Conservation (phyloP, 176 grass and related monocot genomes). For the Rhynchospora tenuis region DNA sequence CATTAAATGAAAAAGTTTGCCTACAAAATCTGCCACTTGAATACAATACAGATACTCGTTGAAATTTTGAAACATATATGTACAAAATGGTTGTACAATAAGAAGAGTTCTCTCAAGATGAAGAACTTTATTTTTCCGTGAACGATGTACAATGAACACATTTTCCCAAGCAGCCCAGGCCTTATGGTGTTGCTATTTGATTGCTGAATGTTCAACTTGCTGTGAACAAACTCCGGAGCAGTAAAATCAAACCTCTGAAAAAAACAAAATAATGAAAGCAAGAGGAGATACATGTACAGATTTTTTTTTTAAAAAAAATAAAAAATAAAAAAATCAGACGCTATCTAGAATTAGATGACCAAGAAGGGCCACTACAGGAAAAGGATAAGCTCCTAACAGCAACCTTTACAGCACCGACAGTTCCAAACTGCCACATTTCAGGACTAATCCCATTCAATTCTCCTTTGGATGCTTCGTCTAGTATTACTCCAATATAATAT, state of each 20-base stretch:
- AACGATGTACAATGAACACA: slow-evolving; percentile 2
- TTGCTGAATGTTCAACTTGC: background rate
- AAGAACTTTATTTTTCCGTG: background rate
- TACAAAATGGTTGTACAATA: background rate
- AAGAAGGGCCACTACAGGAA: slow-evolving; percentile 43
- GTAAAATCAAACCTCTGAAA: background rate
- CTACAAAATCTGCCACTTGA: background rate
- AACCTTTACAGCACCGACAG: slow-evolving; percentile 73
- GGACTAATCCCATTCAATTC: slow-evolving; percentile 47
- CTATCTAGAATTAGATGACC: slow-evolving; percentile 24
- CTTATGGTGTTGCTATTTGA: no score
- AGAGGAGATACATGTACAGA: background rate
- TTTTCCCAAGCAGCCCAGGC: background rate
- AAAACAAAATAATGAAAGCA: background rate
- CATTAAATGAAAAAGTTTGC: background rate
- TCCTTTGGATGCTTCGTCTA: slow-evolving; percentile 48
- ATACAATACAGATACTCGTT: background rate
- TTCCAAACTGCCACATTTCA: slow-evolving; percentile 70
- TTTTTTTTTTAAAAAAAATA: background rate
- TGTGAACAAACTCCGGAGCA: background rate
- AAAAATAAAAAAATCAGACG: background rate
- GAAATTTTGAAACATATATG: slow-evolving; percentile 1
- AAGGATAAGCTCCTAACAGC: slow-evolving; percentile 69
- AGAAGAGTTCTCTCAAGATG: background rate
- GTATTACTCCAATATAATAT: slow-evolving; percentile 72